A percentile compares a stretch with the other conserved stretches of the same genome.
Conservation (phyloP, 2,329 filamentous ascomycete species). For the Fusarium sp. region DNA sequence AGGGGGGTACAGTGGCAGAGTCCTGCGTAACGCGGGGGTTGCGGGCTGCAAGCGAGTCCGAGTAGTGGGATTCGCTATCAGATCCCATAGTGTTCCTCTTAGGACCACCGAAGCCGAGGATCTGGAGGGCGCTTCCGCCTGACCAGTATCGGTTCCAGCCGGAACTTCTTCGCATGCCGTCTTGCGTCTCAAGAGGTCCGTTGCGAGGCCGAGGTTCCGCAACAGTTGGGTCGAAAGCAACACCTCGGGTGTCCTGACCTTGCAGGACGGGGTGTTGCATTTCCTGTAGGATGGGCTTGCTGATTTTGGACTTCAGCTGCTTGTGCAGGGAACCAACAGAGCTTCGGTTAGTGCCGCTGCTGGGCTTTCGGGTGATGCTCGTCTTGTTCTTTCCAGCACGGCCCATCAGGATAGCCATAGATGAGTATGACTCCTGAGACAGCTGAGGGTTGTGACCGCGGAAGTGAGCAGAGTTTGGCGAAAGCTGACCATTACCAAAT, state of each 20-base stretch:
- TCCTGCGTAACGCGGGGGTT: conserved; percentile 67
- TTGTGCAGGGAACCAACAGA: conserved; percentile 68
- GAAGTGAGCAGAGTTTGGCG: conserved; percentile 52
- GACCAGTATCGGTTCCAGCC: conserved; percentile 85
- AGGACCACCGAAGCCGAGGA: conserved; percentile 68
- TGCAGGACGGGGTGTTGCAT: conserved; percentile 48
- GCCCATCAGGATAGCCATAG: conserved; percentile 75
- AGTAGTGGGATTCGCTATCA: conserved; percentile 68
- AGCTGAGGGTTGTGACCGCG: conserved; percentile 64
- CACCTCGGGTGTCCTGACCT: conserved; percentile 55
- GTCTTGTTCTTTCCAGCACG: conserved; percentile 63
- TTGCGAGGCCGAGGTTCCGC: conserved; percentile 52
- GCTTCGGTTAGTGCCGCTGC: conserved; percentile 63
- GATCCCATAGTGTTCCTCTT: conserved; percentile 65
- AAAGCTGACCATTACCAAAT: conserved; percentile 57
- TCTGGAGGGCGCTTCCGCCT: conserved; percentile 75
- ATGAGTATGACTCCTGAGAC: conserved; percentile 70
- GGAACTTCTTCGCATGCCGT: conserved; percentile 69
- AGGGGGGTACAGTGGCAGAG: conserved; percentile 77
- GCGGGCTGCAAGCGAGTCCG: conserved; percentile 44
- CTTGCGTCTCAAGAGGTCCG: conserved; percentile 51
- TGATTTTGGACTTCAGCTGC: conserved; percentile 71
- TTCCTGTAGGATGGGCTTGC: conserved; percentile 68
- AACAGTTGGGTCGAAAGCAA: conserved; percentile 52
- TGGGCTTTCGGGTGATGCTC: conserved; percentile 63